phyloP scores from a whole-genome alignment of 2,329 filamentous ascomycete genomes.

The Penicillium sp. region DNA sequence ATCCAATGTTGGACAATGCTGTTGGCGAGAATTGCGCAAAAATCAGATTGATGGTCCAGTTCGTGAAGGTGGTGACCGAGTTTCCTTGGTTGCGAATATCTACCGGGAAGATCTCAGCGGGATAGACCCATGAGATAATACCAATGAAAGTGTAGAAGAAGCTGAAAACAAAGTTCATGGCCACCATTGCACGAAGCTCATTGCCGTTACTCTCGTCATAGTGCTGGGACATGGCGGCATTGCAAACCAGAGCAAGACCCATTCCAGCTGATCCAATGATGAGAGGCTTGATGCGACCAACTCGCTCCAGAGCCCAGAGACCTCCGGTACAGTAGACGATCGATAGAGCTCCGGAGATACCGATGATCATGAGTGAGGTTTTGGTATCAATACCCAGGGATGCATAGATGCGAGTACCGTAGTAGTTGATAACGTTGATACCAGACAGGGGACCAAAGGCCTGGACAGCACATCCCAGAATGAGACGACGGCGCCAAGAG shows the following conservation, averaged over 20 bases:
- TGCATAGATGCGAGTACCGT: constrained; percentile 45
- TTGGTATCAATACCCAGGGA: constrained; percentile 46
- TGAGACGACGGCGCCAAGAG: constrained; percentile 46
- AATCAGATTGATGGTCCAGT: constrained; percentile 31
- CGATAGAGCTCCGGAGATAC: constrained; percentile 50
- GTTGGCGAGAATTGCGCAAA: constrained; percentile 36
- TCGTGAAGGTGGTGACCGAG: constrained; percentile 30
- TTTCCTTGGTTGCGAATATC: constrained; percentile 26
- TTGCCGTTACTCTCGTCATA: constrained; percentile 36
- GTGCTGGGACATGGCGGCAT: constrained; percentile 40
- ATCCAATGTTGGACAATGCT: constrained; percentile 37
- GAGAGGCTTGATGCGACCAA: constrained; percentile 51
- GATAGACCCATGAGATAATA: constrained; percentile 43
- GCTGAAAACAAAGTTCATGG: constrained; percentile 49
- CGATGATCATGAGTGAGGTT: constrained; percentile 52
- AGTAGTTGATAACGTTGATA: constrained; percentile 50
- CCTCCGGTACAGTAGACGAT: constrained; percentile 49
- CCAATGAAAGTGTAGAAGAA: constrained; percentile 46
- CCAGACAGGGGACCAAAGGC: constrained; percentile 51
- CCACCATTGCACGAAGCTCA: constrained; percentile 45
- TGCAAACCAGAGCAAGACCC: constrained; percentile 36
- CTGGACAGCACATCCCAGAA: constrained; percentile 49
- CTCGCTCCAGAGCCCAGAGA: constrained; percentile 45
- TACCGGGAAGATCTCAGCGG: constrained; percentile 26
- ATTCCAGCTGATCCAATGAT: constrained; percentile 46